Conservation (phyloP, 2,329 filamentous ascomycete genomes). For the Coniochaeta sp. region DNA sequence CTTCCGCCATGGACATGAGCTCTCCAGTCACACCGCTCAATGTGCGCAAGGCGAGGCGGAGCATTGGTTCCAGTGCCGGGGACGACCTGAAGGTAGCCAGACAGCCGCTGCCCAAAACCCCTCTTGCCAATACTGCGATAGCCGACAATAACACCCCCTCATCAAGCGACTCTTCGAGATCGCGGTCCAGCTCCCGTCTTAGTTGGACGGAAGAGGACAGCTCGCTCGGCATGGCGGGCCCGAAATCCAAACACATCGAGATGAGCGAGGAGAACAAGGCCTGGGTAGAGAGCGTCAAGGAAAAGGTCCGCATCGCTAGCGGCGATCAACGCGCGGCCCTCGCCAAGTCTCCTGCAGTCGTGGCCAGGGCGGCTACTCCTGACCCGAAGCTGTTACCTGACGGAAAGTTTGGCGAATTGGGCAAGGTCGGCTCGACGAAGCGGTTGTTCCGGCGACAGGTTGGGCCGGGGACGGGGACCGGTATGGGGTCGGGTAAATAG, state of each 20-base stretch:
- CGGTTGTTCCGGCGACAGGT: conserved; percentile 49
- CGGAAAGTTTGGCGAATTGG: conserved; percentile 58
- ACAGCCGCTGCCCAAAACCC: conserved; percentile 14
- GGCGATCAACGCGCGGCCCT: conserved; percentile 35
- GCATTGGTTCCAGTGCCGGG: conserved; percentile 26
- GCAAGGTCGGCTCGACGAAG: conserved; percentile 65
- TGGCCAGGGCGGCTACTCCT: neutral
- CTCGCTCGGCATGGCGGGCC: conserved; percentile 63
- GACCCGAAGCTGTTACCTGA: conserved; percentile 13
- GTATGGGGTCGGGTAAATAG: neutral
- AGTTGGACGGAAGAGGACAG: conserved; percentile 54
- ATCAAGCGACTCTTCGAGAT: conserved; percentile 35
- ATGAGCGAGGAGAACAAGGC: conserved; percentile 67
- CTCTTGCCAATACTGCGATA: conserved; percentile 32
- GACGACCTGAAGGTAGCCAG: conserved; percentile 15
- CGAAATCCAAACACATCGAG: conserved; percentile 54
- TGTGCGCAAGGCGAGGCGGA: conserved; percentile 46
- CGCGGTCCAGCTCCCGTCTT: conserved; percentile 43
- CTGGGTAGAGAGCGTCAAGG: conserved; percentile 79
- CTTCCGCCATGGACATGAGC: conserved; percentile 26
- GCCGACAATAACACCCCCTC: conserved; percentile 31
- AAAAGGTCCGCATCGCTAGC: conserved; percentile 66
- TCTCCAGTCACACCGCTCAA: conserved; percentile 38
- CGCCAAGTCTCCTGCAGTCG: neutral
- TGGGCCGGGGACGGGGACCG: neutral